Conservation (phyloP, 768 basidiomycete genomes). For the Tricholoma terreum region DNA sequence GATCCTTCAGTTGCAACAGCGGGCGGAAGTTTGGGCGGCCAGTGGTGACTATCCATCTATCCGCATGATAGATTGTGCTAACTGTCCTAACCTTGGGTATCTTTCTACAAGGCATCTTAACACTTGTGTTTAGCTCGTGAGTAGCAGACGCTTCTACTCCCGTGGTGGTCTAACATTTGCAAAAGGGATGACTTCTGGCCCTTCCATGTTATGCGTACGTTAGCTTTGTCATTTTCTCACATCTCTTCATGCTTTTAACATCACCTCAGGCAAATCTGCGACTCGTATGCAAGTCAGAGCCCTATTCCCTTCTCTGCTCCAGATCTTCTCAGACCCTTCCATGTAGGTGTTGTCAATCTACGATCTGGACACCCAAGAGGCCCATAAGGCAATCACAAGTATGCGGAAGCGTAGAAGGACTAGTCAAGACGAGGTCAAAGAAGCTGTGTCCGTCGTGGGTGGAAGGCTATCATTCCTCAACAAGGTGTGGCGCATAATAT, state of each 20-base stretch:
- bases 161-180: constrained; percentile 6
- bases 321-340: background rate
- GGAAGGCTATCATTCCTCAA: constrained; percentile 79
- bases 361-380: constrained; percentile 61
- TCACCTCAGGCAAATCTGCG: constrained; percentile 55
- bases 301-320: background rate
- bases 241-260: constrained; percentile 7
- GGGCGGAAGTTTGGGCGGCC: constrained; percentile 83
- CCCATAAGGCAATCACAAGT: constrained; percentile 51
- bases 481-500: constrained; percentile 33
- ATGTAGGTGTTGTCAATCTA: constrained; percentile 64
- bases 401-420: constrained; percentile 44
- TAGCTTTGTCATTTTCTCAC: constrained; percentile 8
- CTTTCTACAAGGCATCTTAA: constrained; percentile 55
- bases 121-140: constrained; percentile 76
- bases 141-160: constrained; percentile 19
- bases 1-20: constrained; percentile 83
- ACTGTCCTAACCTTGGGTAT: constrained; percentile 1
- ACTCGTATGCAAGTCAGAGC: constrained; percentile 67
- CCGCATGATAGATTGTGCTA: background rate
- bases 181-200: constrained; percentile 83
- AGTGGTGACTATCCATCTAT: constrained; percentile 46
- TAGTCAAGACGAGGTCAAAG: constrained; percentile 32
- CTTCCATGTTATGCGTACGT: constrained; percentile 62
- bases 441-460: constrained; percentile 63